phyloP scores from a whole-genome alignment of 2,329 filamentous ascomycete species.

The Phialophora macrospora region DNA sequence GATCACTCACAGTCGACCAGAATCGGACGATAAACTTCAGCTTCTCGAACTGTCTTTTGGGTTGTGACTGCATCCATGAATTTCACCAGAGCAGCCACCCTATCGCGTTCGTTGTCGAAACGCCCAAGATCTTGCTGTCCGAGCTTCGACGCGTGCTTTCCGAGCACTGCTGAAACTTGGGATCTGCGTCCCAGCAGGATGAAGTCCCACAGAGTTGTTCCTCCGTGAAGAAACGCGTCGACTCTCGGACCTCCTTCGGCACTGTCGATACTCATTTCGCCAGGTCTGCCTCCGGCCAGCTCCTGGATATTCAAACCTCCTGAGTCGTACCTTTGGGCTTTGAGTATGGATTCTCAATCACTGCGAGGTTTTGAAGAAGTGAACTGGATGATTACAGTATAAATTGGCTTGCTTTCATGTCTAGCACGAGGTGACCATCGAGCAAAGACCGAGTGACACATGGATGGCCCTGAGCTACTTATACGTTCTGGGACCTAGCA shows the following conservation, averaged over 20 bases:
- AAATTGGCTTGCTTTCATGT: not conserved
- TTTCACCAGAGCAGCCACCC: conserved; percentile 12
- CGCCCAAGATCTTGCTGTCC: conserved; percentile 8
- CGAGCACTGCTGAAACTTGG: not conserved
- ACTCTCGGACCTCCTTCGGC: conserved; percentile 16
- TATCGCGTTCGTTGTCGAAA: conserved; percentile 13
- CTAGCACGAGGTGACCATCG: not conserved
- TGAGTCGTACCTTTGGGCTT: not conserved
- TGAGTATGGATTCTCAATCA: not conserved
- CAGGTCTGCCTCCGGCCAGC: conserved; percentile 11
- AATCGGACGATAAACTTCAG: conserved; percentile 12
- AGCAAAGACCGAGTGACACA: not conserved
- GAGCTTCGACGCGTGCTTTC: conserved; percentile 3
- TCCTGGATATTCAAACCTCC: not conserved
- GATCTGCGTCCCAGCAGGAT: conserved; percentile 13
- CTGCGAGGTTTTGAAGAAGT: not conserved
- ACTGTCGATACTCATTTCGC: conserved; percentile 2
- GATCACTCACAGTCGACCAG: conserved; percentile 21
- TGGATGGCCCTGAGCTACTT: conserved; percentile 5
- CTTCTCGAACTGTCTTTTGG: conserved; percentile 22
- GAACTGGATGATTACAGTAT: not conserved
- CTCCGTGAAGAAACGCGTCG: conserved; percentile 22
- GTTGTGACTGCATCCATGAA: conserved; percentile 32
- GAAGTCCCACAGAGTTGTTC: conserved; percentile 24
- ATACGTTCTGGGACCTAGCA: not conserved